Evolutionary conservation across 306 rosid species (phyloP), one percentile per base, ranked within the genome.

Genomic region (Fagus sylvatica): DNA sequence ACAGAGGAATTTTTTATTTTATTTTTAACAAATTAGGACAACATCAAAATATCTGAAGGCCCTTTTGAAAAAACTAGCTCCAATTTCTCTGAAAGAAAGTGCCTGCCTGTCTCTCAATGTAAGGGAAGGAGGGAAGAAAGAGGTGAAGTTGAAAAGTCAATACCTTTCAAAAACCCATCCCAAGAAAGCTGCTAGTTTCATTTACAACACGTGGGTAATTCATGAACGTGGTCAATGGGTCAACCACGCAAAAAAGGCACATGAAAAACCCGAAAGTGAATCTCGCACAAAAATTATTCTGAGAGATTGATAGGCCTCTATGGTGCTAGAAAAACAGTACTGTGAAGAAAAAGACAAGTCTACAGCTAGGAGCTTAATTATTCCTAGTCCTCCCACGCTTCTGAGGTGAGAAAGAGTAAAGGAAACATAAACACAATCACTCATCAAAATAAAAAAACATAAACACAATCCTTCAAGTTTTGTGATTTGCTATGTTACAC

Each of bases 201-300:
- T 74, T 75, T 77, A 78, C 69, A 76, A 61, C 80, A 77, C 74
- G 71, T 69, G 87, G 81, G 86, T 55, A 77, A 75, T 66, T 22
- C 28, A 22, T 53, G 72, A 88, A 85, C 90, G 76, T 74, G 78
- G 89, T 74, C 71, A 74, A 82, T 7, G 2, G 42, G 55, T 84
- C 73, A 84, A 82, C 90, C 88, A 82, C 83, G 76, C 77, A 88
- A 88, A 85, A 46, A 87, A 80, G 32, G 10, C 72, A 70, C 72
- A 54, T 72, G 37, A 42, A 64, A 80, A 77, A 69, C 79, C 79
- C 74, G 54, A 72, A 72, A 43, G 42, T 67, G 42, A 75, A 76
- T 62, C 60, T 80, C 16, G 74, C 60, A 72, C 80, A 75, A 60
- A 76, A 69, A 71, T 1, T 11, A 60, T 10, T 62, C 36, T 74